Conservation (phyloP, 495 filamentous ascomycete genomes). For the Aspergillus cristatus region DNA sequence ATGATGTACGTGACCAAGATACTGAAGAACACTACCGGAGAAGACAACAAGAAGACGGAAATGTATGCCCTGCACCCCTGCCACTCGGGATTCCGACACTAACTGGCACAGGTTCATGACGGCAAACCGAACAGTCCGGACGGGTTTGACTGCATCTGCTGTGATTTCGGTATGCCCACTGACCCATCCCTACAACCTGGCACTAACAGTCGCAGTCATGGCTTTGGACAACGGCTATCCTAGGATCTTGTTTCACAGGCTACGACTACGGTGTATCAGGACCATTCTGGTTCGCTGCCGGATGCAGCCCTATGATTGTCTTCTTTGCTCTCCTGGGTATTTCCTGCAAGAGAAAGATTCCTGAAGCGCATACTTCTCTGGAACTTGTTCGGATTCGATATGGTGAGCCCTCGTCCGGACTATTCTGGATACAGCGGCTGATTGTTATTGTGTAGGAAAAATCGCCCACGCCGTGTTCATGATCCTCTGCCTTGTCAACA, state of each 20-base stretch:
- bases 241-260: slow-evolving; percentile 22
- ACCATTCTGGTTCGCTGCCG: slow-evolving; percentile 36
- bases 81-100: too few relatives aligned
- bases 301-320: slow-evolving; percentile 37
- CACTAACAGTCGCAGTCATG: slow-evolving; percentile 16
- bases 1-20: slow-evolving; percentile 29
- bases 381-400: slow-evolving; percentile 31
- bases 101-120: slow-evolving; percentile 28
- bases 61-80: slow-evolving; percentile 13
- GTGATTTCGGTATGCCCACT: slow-evolving; percentile 24
- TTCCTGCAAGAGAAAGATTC: slow-evolving; percentile 37
- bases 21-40: slow-evolving; percentile 26
- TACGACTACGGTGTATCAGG: slow-evolving; percentile 28
- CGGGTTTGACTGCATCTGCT: slow-evolving; percentile 28
- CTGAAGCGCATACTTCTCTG: slow-evolving; percentile 35
- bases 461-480: slow-evolving; percentile 35
- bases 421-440: slow-evolving; percentile 18
- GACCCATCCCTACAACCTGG: not conserved
- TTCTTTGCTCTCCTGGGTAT: slow-evolving; percentile 39
- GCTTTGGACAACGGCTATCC: slow-evolving; percentile 26
- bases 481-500: slow-evolving; percentile 32
- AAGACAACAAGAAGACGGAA: slow-evolving; percentile 34
- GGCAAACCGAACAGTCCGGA: slow-evolving; percentile 29
- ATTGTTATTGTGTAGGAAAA: slow-evolving; percentile 7
- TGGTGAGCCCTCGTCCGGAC: too few relatives aligned